A percentile compares a stretch with the other conserved stretches of the same genome.
phyloP scores from a whole-genome alignment of 495 filamentous ascomycete genomes.

The Penicillium coprophilum region DNA sequence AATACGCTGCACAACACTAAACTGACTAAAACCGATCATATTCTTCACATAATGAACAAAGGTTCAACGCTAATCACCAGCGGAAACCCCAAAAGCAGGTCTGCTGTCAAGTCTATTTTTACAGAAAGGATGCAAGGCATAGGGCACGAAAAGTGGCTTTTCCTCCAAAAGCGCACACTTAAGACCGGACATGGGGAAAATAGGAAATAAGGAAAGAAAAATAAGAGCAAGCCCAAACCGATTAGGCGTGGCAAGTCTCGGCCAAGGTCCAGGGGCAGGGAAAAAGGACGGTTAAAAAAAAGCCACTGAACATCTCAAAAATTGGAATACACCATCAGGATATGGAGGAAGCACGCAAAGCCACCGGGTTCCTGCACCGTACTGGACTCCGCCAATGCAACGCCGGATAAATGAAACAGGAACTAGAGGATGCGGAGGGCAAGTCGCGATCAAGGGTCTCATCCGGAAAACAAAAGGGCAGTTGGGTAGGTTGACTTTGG shows the following conservation, averaged over 20 bases:
- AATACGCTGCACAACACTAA: neutral
- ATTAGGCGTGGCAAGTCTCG: constrained; percentile 5
- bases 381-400: constrained; percentile 36
- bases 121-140: constrained; percentile 38
- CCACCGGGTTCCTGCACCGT: constrained; percentile 28
- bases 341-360: constrained; percentile 28
- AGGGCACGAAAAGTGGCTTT: constrained; percentile 20
- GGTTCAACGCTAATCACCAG: constrained; percentile 45
- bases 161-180: constrained; percentile 18
- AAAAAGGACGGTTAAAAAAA: constrained; percentile 9
- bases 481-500: constrained; percentile 18
- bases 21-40: constrained; percentile 39
- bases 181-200: constrained; percentile 19
- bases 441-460: constrained; percentile 29
- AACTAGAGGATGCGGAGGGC: constrained; percentile 28
- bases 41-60: constrained; percentile 42
- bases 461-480: constrained; percentile 22
- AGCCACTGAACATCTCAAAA: constrained; percentile 10
- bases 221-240: constrained; percentile 16
- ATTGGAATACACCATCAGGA: constrained; percentile 19
- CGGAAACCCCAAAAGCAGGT: constrained; percentile 30
- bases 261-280: constrained; percentile 3
- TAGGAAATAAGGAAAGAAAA: constrained; percentile 19
- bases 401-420: constrained; percentile 35
- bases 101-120: constrained; percentile 47